Evolutionary conservation across 169 alveolate genomes (phyloP).

Genomic region (Hammondia hammondi): DNA sequence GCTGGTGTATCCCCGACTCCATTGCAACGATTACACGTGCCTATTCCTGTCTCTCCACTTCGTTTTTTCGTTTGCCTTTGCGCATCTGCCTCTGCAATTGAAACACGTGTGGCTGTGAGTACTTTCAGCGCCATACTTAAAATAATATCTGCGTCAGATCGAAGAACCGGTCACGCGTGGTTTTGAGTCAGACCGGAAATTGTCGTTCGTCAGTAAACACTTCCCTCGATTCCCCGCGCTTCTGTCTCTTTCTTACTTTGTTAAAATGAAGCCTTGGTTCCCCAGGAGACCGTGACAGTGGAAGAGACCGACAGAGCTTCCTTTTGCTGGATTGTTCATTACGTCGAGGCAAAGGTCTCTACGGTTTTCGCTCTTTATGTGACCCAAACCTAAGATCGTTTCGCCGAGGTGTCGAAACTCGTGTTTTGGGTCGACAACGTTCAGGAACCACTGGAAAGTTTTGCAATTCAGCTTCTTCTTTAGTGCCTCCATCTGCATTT

Average conservation of each 20-base stretch:
- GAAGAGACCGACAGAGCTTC: conserved; percentile 1
- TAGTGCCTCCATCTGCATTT: conserved; percentile 63
- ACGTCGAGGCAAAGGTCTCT: conserved; percentile 21
- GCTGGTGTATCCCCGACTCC: too few species aligned
- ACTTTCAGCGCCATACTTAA: too few species aligned
- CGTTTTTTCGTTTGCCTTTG: too few species aligned
- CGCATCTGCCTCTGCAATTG: too few species aligned
- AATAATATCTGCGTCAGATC: too few species aligned
- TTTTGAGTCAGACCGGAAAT: background rate
- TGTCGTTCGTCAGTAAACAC: background rate
- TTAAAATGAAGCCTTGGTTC: conserved; percentile 37
- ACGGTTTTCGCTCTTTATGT: background rate
- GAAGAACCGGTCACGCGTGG: too few species aligned
- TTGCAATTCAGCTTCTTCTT: conserved; percentile 73
- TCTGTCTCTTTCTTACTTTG: background rate
- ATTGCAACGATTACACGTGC: too few species aligned
- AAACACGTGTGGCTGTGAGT: too few species aligned
- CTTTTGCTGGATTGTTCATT: conserved; percentile 4
- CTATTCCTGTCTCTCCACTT: too few species aligned
- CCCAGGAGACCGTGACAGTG: conserved; percentile 47
- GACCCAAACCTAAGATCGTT: conserved; percentile 19
- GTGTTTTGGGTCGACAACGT: conserved; percentile 55
- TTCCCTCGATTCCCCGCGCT: background rate
- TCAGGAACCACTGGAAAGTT: conserved; percentile 71
- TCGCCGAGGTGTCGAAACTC: conserved; percentile 30